Conservation (phyloP, 495 filamentous ascomycete genomes). For the Penicillium crystallinum region DNA sequence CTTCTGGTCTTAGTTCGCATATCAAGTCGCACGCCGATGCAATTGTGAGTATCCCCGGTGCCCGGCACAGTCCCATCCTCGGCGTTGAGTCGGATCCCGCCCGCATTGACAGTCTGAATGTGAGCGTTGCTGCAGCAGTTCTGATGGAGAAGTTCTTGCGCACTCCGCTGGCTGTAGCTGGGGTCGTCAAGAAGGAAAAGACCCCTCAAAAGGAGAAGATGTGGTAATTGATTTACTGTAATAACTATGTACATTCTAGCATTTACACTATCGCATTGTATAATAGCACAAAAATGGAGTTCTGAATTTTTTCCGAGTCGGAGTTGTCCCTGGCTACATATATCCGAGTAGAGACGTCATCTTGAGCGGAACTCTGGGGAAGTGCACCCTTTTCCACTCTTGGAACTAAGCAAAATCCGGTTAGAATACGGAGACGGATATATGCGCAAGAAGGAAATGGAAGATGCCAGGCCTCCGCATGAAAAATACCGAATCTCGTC, state of each 20-base stretch:
- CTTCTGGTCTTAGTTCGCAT: constrained; percentile 59
- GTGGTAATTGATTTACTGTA: constrained; percentile 18
- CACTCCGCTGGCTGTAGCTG: constrained; percentile 33
- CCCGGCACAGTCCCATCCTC: constrained; percentile 26
- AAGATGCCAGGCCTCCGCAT: background rate
- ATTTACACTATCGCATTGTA: constrained; percentile 14
- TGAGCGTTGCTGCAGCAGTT: constrained; percentile 76
- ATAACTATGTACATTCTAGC: constrained; percentile 5
- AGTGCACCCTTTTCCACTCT: background rate
- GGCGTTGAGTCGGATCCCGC: constrained; percentile 38
- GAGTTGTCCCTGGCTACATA: background rate
- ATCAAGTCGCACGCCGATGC: constrained; percentile 60
- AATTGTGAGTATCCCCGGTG: constrained; percentile 50
- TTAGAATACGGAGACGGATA: too few species aligned
- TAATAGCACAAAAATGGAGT: constrained; percentile 8
- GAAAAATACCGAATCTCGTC: constrained; percentile 5
- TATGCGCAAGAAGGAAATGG: too few species aligned
- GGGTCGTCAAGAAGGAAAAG: constrained; percentile 15
- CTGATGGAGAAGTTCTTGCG: constrained; percentile 61
- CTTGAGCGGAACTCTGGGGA: background rate
- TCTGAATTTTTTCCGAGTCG: background rate
- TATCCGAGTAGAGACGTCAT: background rate
- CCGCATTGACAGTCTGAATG: constrained; percentile 74
- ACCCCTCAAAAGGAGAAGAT: constrained; percentile 9
- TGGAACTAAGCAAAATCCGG: too few species aligned